A percentile compares a stretch with the other conserved stretches of the same genome.
phyloP scores from a whole-genome alignment of 1,284 basidiomycete genomes.

The Sporisorium scitamineum region DNA sequence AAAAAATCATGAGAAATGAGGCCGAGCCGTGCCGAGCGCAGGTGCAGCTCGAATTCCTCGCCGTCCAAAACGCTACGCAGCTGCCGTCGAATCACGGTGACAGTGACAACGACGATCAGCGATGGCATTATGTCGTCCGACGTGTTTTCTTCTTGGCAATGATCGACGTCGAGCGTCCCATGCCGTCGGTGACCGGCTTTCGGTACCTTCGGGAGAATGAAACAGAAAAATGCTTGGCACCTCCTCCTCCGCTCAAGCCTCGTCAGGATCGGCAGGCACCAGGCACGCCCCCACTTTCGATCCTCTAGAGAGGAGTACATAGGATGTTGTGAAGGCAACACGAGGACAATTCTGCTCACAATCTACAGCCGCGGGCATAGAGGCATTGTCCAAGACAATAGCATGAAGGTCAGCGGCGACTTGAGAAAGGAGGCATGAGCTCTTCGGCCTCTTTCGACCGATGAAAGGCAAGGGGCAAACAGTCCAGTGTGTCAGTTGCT shows the following conservation, averaged over 20 bases:
- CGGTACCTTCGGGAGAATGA: neutral
- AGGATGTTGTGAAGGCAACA: neutral
- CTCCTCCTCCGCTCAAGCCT: neutral
- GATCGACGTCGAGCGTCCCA: slow-evolving; percentile 1
- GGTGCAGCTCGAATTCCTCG: slow-evolving; percentile 37
- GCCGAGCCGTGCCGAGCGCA: slow-evolving; percentile 31
- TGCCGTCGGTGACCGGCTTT: neutral
- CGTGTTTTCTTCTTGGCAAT: neutral
- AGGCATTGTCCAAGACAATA: neutral
- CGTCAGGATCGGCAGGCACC: too few relatives aligned
- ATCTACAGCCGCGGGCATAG: too few relatives aligned
- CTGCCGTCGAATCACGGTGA: neutral
- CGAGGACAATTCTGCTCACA: neutral
- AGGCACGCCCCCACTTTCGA: neutral
- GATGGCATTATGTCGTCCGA: neutral
- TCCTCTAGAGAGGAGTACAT: neutral
- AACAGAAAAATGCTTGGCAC: neutral
- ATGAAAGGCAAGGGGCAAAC: slow-evolving; percentile 4
- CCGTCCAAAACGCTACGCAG: neutral
- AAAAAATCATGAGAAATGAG: neutral
- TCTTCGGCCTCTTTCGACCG: slow-evolving; percentile 3
- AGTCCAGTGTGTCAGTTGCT: neutral
- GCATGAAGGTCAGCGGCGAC: neutral
- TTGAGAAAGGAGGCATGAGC: neutral
- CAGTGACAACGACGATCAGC: neutral